Evolutionary conservation across 257 asterid species (phyloP), one percentile per base, ranked within the genome.

Genomic region (Osmanthus fragrans): DNA sequence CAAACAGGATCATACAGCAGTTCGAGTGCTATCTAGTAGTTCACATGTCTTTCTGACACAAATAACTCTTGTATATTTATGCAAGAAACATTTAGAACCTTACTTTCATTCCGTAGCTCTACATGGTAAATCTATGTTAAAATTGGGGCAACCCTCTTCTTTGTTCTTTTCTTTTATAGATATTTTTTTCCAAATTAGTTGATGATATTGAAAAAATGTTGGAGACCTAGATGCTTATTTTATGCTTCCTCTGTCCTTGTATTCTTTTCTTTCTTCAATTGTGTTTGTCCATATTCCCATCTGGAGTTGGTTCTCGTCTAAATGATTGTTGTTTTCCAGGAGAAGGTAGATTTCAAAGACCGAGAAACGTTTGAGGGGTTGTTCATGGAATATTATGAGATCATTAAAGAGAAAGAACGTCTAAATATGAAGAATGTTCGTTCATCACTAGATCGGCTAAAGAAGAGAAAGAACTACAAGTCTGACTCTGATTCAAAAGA

Each of bases 311-410:
- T 18, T 36, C 76, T 42, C 36, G 19, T 76, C 54, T 74, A 25
- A 73, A 77, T 73, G 77, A 73, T 83, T 79, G 37, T 82, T 79
- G 47, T 68, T 84, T 85, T 79, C 71, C 88, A 95, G 99, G 90
- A 77, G 10, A 77, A 13, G 36, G 95, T 92, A 75, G 97, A 93
- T 80, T 90, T 95, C 71, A 80, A 79, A 21, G 94, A 92, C 78
- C 70, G 79, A 64, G 88, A 90, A 32, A 90, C 99, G 5, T 6
- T 1, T n/a, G 99, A 94, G 90, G 97, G 97, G 42, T 83, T 94
- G 68, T 91, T 85, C 84, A 81, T 54, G 90, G 99, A 91, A 72
- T 92, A 94, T 80, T 94, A 94, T 79, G 54, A 51, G 75, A 85
- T 89, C 80, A 75, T 88, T 66, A 90, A 86, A 85, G 56, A 74